Percentiles rank a stretch among this genome's conserved stretches.
These are phyloP conservation scores for Athelia psychrophila DNA, from an alignment of 1,284 basidiomycete species.

Conservation along the genomic window DNA sequence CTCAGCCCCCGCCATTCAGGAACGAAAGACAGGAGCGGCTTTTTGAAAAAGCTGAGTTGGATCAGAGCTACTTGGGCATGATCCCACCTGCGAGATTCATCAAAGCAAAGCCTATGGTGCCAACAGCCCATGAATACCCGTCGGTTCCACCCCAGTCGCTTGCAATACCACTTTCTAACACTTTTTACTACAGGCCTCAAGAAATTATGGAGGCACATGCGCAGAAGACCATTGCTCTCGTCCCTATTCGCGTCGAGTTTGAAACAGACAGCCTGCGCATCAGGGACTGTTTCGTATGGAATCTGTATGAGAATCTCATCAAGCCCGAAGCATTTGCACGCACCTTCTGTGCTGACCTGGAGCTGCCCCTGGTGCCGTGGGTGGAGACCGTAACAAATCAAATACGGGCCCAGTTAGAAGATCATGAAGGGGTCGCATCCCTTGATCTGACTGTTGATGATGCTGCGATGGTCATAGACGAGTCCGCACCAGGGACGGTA, in stretches of 20 bases:
- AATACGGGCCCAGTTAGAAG: slow-evolving; percentile 89
- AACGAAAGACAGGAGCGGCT: neutral
- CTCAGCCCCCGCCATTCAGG: slow-evolving; percentile 14
- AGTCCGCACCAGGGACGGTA: slow-evolving; percentile 37
- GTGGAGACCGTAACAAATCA: slow-evolving; percentile 79
- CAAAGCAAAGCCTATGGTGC: slow-evolving; percentile 51
- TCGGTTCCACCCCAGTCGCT: slow-evolving; percentile 37
- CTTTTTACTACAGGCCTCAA: slow-evolving; percentile 44
- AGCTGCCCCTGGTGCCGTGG: slow-evolving; percentile 68
- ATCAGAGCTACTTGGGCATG: slow-evolving; percentile 88
- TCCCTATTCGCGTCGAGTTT: slow-evolving; percentile 93
- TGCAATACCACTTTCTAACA: neutral
- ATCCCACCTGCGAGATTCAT: slow-evolving; percentile 83
- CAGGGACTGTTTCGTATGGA: slow-evolving; percentile 97
- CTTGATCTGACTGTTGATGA: slow-evolving; percentile 72
- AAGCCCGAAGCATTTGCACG: slow-evolving; percentile 83
- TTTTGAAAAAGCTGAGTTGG: slow-evolving; percentile 57
- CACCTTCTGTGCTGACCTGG: slow-evolving; percentile 87
- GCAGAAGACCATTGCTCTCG: slow-evolving; percentile 62
- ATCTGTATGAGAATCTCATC: slow-evolving; percentile 79
- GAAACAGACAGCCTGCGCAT: slow-evolving; percentile 91
- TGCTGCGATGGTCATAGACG: slow-evolving; percentile 42
- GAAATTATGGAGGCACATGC: slow-evolving; percentile 69
- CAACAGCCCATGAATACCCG: slow-evolving; percentile 70
- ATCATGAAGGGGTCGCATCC: slow-evolving; percentile 78